These are phyloP conservation scores for Thelephora ganbajun DNA, from an alignment of 768 basidiomycete genomes.

Conservation along the genomic window DNA sequence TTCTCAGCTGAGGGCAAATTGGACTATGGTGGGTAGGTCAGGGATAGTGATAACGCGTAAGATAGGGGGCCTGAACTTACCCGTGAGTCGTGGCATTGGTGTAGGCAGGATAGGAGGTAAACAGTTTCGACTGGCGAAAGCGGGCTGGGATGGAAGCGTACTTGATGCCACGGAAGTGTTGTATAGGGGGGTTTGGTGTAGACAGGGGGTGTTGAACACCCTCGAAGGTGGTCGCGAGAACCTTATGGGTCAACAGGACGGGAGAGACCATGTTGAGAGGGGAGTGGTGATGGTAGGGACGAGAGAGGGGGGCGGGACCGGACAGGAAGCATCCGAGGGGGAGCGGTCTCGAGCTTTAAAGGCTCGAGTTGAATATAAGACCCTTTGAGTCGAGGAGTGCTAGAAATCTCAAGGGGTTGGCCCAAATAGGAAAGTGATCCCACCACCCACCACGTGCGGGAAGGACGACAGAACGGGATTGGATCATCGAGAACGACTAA, in stretches of 20 bases:
- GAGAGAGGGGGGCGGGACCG: neutral
- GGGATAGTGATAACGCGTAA: neutral
- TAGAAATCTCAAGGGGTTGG: too few relatives aligned
- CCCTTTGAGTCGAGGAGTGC: too few relatives aligned
- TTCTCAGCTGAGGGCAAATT: conserved; percentile 55
- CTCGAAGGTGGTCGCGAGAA: conserved; percentile 49
- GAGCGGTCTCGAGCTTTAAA: too few relatives aligned
- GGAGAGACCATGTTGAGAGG: conserved; percentile 5
- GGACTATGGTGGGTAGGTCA: conserved; percentile 28
- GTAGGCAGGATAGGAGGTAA: conserved; percentile 37
- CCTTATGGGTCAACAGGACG: conserved; percentile 30
- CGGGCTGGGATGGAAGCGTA: conserved; percentile 62
- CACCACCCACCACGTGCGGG: too few relatives aligned
- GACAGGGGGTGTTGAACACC: conserved; percentile 53
- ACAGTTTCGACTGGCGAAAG: conserved; percentile 60
- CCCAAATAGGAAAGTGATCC: too few relatives aligned
- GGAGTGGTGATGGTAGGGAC: neutral
- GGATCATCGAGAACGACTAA: too few relatives aligned
- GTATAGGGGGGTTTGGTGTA: conserved; percentile 36
- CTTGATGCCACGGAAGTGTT: conserved; percentile 69
- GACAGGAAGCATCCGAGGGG: too few relatives aligned
- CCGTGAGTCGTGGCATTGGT: conserved; percentile 57
- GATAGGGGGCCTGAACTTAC: conserved; percentile 23
- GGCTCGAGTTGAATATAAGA: too few relatives aligned
- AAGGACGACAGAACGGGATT: too few relatives aligned